phyloP scores from a whole-genome alignment of 495 filamentous ascomycete genomes.

The Daldinia caldariorum region DNA sequence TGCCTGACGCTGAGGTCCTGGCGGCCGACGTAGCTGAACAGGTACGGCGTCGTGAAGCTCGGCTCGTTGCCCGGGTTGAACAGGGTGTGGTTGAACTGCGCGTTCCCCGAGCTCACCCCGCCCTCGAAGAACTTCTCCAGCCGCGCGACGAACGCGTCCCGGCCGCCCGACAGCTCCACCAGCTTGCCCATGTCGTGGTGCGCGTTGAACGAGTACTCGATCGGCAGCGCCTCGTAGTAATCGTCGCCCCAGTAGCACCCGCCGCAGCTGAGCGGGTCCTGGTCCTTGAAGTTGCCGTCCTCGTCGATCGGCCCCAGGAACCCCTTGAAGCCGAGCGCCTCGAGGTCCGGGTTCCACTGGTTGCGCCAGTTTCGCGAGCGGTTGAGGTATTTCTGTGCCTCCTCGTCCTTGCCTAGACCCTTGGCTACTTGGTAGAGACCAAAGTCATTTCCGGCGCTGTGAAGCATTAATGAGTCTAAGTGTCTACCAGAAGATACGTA shows the following conservation, averaged over 20 bases:
- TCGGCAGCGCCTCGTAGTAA: slow-evolving; percentile 72
- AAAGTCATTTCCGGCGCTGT: slow-evolving; percentile 70
- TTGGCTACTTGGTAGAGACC: slow-evolving; percentile 67
- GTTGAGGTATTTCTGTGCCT: slow-evolving; percentile 68
- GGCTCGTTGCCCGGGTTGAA: slow-evolving; percentile 78
- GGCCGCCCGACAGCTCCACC: slow-evolving; percentile 67
- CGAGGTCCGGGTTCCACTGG: slow-evolving; percentile 70
- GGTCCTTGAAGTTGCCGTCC: slow-evolving; percentile 64
- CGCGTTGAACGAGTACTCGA: slow-evolving; percentile 75
- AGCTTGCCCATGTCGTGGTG: slow-evolving; percentile 73
- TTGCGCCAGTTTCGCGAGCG: slow-evolving; percentile 77
- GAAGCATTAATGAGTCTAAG: slow-evolving; percentile 15
- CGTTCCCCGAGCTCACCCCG: slow-evolving; percentile 61
- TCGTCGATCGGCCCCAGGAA: slow-evolving; percentile 70
- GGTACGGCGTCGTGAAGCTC: slow-evolving; percentile 73
- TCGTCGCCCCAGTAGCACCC: slow-evolving; percentile 73
- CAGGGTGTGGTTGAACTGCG: slow-evolving; percentile 63
- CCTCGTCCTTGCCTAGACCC: slow-evolving; percentile 62
- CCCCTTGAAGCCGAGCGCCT: slow-evolving; percentile 67
- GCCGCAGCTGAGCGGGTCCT: slow-evolving; percentile 69
- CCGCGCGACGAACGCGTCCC: slow-evolving; percentile 65
- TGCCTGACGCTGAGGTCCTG: slow-evolving; percentile 68
- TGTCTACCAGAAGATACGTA: not conserved
- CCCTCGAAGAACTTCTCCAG: slow-evolving; percentile 71
- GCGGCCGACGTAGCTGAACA: slow-evolving; percentile 73